phyloP scores from a whole-genome alignment of 345 rosid species.

The Murraya paniculata region DNA sequence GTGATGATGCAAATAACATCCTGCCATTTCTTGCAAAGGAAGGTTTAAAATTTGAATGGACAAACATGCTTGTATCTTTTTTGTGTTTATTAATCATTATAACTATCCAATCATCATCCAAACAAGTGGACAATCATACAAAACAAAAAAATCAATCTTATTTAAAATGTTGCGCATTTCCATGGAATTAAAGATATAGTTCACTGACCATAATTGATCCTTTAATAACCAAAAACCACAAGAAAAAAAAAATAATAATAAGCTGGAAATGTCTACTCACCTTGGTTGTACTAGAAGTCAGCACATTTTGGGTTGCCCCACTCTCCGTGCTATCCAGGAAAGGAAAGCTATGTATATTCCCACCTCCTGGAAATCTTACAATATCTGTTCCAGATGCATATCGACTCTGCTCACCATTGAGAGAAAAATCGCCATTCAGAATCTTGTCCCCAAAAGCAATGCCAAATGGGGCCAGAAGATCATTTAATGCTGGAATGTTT shows the following conservation, averaged over 20 bases:
- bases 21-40: not conserved
- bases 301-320: conserved; percentile 86
- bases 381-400: conserved; percentile 98
- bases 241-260: no score
- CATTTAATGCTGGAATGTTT: conserved; percentile 89
- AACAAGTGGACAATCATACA: not conserved
- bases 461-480: conserved; percentile 93
- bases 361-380: conserved; percentile 87
- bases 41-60: not conserved
- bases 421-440: conserved; percentile 85
- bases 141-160: not conserved
- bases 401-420: conserved; percentile 94
- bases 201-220: not conserved
- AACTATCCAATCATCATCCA: not conserved
- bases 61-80: not conserved
- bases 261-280: conserved; percentile 26
- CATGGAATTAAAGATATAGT: no score
- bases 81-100: not conserved
- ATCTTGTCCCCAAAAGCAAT: conserved; percentile 97
- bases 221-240: not conserved
- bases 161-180: not conserved
- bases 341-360: conserved; percentile 82
- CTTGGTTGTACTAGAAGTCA: conserved; percentile 55
- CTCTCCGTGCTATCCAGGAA: conserved; percentile 93
- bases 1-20: not conserved